These are phyloP conservation scores for Acer negundo DNA, from an alignment of 345 rosid genomes.

Conservation along the genomic window DNA sequence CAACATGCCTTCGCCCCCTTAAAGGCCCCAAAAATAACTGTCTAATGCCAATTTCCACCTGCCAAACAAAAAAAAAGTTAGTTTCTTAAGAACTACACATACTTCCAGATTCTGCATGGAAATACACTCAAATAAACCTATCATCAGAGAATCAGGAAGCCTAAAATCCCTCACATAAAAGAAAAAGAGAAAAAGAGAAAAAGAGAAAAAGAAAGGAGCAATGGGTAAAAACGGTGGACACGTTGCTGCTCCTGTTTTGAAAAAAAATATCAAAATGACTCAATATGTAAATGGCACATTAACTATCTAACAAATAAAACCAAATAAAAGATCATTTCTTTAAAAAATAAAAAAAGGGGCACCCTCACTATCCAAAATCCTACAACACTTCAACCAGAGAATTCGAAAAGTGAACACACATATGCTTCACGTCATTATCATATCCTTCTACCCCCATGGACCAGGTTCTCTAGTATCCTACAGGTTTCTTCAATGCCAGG, in stretches of 20 bases:
- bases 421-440: background rate
- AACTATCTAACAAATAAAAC: background rate
- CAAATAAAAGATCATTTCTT: background rate
- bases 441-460: background rate
- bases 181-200: background rate
- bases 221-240: background rate
- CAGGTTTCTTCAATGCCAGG: background rate
- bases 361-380: background rate
- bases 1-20: conserved; percentile 56
- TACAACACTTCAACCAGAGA: background rate
- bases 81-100: conserved; percentile 1
- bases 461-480: background rate
- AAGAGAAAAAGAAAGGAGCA: background rate
- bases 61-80: conserved; percentile 33
- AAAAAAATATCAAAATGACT: background rate
- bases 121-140: background rate
- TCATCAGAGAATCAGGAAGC: background rate
- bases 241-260: background rate
- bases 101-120: background rate
- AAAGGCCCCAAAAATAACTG: conserved; percentile 78
- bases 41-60: conserved; percentile 83
- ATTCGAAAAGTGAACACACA: background rate
- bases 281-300: conserved; percentile 1
- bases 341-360: too few relatives aligned
- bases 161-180: background rate